phyloP scores from a whole-genome alignment of 495 filamentous ascomycete species.

The Neurospora cerealis region DNA sequence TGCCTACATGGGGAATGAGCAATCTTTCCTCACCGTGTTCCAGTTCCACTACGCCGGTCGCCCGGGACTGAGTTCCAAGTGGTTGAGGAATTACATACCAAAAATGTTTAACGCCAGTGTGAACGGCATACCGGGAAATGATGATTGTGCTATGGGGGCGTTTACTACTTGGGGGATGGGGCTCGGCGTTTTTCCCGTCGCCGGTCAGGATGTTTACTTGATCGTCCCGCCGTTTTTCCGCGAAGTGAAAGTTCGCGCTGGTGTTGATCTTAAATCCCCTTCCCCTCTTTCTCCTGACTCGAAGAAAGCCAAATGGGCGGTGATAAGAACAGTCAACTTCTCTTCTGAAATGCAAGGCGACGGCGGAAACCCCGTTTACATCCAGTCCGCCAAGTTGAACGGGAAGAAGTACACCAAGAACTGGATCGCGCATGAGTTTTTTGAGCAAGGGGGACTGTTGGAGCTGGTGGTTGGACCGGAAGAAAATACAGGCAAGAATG shows the following conservation, averaged over 20 bases:
- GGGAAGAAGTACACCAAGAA: slow-evolving; percentile 52
- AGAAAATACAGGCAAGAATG: slow-evolving; percentile 39
- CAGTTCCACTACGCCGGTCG: slow-evolving; percentile 67
- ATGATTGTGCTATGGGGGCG: slow-evolving; percentile 68
- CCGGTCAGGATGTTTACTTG: slow-evolving; percentile 65
- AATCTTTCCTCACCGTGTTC: slow-evolving; percentile 58
- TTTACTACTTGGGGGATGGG: slow-evolving; percentile 55
- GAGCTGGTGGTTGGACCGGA: slow-evolving; percentile 52
- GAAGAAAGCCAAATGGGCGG: slow-evolving; percentile 40
- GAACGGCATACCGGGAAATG: slow-evolving; percentile 62
- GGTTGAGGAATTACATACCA: slow-evolving; percentile 57
- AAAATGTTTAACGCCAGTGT: slow-evolving; percentile 51
- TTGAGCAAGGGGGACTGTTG: slow-evolving; percentile 52
- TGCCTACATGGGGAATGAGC: slow-evolving; percentile 65
- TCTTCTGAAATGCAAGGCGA: slow-evolving; percentile 28
- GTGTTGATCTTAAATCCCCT: slow-evolving; percentile 26
- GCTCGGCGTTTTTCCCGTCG: slow-evolving; percentile 64
- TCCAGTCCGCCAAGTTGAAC: slow-evolving; percentile 57
- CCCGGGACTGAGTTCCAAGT: slow-evolving; percentile 51
- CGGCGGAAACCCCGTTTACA: slow-evolving; percentile 40
- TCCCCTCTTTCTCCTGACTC: background rate
- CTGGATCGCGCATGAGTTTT: slow-evolving; percentile 69
- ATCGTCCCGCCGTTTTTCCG: slow-evolving; percentile 58
- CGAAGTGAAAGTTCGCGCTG: slow-evolving; percentile 43
- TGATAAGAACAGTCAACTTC: slow-evolving; percentile 48